These are phyloP conservation scores for Leptographium galeiforme DNA, from an alignment of 2,329 filamentous ascomycete genomes.

Conservation along the genomic window DNA sequence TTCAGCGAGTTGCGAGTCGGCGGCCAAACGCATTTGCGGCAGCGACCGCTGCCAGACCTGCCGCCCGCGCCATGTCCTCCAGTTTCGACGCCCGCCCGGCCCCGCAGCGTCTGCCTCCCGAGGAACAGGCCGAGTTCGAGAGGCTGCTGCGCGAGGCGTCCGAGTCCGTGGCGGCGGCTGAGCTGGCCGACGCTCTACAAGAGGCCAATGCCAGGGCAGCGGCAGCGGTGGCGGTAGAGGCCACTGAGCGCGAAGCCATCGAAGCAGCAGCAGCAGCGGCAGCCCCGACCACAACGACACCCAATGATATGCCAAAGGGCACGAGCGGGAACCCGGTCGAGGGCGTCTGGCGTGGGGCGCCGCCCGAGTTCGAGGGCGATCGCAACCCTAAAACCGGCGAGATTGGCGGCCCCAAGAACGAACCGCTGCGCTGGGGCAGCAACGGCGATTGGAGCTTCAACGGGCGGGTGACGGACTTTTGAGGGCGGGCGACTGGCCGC, in stretches of 20 bases:
- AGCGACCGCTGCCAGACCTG: not conserved
- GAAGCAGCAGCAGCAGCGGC: conserved; percentile 14
- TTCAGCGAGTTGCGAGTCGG: too few species aligned
- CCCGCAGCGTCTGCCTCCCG: conserved; percentile 75
- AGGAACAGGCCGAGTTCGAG: conserved; percentile 85
- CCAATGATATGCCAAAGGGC: conserved; percentile 5
- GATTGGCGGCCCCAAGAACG: conserved; percentile 93
- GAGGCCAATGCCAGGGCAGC: conserved; percentile 2
- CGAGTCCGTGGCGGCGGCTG: conserved; percentile 19
- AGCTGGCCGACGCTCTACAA: conserved; percentile 6
- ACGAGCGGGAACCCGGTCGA: conserved; percentile 17
- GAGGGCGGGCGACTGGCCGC: not conserved
- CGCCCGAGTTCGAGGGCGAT: conserved; percentile 88
- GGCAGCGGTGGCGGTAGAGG: conserved; percentile 19
- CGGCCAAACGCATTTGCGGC: not conserved
- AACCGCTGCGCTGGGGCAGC: conserved; percentile 78
- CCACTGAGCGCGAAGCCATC: conserved; percentile 38
- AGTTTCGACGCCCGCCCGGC: conserved; percentile 46
- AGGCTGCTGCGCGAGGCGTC: conserved; percentile 56
- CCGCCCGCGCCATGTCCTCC: conserved; percentile 13
- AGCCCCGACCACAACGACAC: not conserved
- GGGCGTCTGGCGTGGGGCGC: conserved; percentile 60
- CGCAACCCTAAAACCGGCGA: conserved; percentile 88
- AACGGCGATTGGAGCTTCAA: conserved; percentile 82
- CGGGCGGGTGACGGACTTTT: conserved; percentile 84